Percentiles rank a stretch among this genome's conserved stretches.
Conservation (phyloP, 352 stramenopile genomes). For the Globisporangium ultimum region DNA sequence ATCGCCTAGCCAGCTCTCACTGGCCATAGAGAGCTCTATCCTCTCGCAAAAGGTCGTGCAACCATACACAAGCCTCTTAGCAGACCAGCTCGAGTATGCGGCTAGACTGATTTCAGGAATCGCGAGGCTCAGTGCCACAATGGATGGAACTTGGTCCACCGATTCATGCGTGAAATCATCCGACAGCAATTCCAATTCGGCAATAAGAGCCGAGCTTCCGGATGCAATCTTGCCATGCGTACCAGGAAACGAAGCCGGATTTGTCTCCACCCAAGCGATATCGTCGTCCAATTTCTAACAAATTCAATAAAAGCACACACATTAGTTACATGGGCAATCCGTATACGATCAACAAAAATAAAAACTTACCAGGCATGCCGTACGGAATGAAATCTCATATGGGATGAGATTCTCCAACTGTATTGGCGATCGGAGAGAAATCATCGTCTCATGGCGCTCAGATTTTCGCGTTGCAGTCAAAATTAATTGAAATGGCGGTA, state of each 20-base stretch:
- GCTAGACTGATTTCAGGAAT: constrained; percentile 58
- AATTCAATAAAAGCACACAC: constrained; percentile 12
- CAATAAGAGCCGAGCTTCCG: constrained; percentile 50
- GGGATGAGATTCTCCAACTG: constrained; percentile 74
- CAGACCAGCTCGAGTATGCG: constrained; percentile 52
- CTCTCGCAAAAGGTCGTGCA: constrained; percentile 55
- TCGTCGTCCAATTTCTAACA: constrained; percentile 62
- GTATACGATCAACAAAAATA: constrained; percentile 1
- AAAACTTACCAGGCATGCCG: constrained; percentile 57
- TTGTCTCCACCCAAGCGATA: constrained; percentile 58
- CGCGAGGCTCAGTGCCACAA: constrained; percentile 69
- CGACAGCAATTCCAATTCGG: constrained; percentile 68
- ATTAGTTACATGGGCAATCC: constrained; percentile 11
- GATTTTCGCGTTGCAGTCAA: constrained; percentile 69
- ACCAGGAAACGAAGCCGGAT: constrained; percentile 64
- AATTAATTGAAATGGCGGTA: constrained; percentile 75
- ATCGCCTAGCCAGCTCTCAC: constrained; percentile 23
- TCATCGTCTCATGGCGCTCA: constrained; percentile 70
- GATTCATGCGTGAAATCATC: constrained; percentile 31
- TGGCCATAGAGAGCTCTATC: constrained; percentile 62
- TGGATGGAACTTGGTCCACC: constrained; percentile 42
- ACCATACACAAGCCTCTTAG: constrained; percentile 66
- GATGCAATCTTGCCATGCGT: constrained; percentile 51
- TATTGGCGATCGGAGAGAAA: constrained; percentile 66
- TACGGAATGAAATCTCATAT: constrained; percentile 70